Evolutionary conservation across 768 basidiomycete species (phyloP).

Genomic region (Xerocomus spinulosus): DNA sequence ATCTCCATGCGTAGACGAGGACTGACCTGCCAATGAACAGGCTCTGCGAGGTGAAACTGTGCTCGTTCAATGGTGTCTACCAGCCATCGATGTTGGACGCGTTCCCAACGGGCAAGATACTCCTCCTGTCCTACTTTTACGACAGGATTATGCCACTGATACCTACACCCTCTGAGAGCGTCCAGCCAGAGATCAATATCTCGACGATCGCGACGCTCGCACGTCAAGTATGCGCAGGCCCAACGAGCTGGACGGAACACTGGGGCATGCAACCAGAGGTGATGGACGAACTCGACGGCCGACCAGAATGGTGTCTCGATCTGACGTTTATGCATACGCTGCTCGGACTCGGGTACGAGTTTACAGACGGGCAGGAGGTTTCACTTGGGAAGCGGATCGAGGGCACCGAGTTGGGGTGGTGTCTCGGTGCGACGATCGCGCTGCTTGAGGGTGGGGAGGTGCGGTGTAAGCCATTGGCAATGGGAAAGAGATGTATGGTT

Average conservation of each 20-base stretch:
- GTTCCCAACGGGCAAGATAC: slow-evolving; percentile 79
- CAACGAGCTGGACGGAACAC: slow-evolving; percentile 47
- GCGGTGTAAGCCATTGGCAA: too few relatives aligned
- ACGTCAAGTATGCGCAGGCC: slow-evolving; percentile 68
- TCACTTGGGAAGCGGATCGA: slow-evolving; percentile 81
- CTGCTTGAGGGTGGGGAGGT: slow-evolving; percentile 65
- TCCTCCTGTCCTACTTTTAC: slow-evolving; percentile 97
- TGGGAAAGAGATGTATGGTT: too few relatives aligned
- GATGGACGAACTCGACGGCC: slow-evolving; percentile 66
- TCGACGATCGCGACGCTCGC: slow-evolving; percentile 63
- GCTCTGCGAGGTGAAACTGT: slow-evolving; percentile 87
- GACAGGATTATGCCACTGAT: slow-evolving; percentile 86
- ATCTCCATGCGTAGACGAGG: neutral
- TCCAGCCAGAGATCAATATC: slow-evolving; percentile 39
- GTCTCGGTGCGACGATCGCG: slow-evolving; percentile 77
- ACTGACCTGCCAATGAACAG: slow-evolving; percentile 35
- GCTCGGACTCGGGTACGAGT: slow-evolving; percentile 86
- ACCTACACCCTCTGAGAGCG: slow-evolving; percentile 20
- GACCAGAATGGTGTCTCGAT: slow-evolving; percentile 95
- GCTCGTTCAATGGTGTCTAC: slow-evolving; percentile 96
- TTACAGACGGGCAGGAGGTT: slow-evolving; percentile 62
- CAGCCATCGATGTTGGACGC: slow-evolving; percentile 89
- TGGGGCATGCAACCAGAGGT: slow-evolving; percentile 44
- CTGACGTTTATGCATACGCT: slow-evolving; percentile 93
- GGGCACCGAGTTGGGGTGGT: slow-evolving; percentile 94